phyloP scores from a whole-genome alignment of 495 filamentous ascomycete genomes.

The Penicillium manginii region DNA sequence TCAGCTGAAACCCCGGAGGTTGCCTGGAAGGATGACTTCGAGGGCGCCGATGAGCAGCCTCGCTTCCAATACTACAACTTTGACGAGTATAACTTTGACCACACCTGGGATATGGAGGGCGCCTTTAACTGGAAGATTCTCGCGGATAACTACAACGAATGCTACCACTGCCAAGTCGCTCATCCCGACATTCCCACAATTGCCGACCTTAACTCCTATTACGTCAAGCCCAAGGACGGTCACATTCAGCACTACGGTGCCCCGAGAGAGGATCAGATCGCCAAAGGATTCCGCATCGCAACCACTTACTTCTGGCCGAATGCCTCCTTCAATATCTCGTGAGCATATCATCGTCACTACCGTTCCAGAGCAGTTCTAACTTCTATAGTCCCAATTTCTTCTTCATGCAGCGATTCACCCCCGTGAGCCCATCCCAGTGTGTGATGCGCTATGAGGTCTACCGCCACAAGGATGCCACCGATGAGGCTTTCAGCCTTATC shows the following conservation, averaged over 20 bases:
- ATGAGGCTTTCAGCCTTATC: constrained; percentile 48
- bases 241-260: constrained; percentile 48
- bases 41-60: constrained; percentile 43
- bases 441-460: constrained; percentile 53
- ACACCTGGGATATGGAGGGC: constrained; percentile 50
- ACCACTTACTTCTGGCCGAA: constrained; percentile 52
- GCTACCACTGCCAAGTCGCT: constrained; percentile 54
- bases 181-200: constrained; percentile 49
- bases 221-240: constrained; percentile 42
- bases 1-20: constrained; percentile 34
- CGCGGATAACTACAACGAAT: constrained; percentile 57
- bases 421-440: constrained; percentile 37
- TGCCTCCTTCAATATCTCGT: constrained; percentile 48
- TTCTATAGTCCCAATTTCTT: constrained; percentile 47
- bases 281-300: constrained; percentile 37
- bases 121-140: constrained; percentile 56
- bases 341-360: constrained; percentile 21
- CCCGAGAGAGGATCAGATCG: constrained; percentile 39
- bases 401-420: constrained; percentile 52
- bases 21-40: constrained; percentile 47
- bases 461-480: constrained; percentile 47
- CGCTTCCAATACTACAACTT: constrained; percentile 49
- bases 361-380: constrained; percentile 14
- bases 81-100: constrained; percentile 49
- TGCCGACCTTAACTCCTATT: constrained; percentile 46